Evolutionary conservation across 352 stramenopile genomes (phyloP).

Genomic region (Globisporangium sylvaticum): DNA sequence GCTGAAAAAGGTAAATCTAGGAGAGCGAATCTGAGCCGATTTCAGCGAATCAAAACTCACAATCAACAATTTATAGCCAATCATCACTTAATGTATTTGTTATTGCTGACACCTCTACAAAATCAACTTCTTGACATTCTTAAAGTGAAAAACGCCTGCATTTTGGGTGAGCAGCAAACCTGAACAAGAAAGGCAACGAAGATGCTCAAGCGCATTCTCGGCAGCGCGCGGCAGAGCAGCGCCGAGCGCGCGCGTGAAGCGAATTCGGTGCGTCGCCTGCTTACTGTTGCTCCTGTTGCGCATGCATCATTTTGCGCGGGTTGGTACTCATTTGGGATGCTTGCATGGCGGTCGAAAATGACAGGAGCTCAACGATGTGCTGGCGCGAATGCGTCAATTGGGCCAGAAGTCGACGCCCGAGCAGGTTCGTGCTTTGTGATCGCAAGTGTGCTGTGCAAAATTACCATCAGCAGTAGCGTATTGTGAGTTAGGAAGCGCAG

Average conservation of each 20-base stretch:
- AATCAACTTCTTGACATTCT: too few relatives aligned
- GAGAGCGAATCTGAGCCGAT: too few relatives aligned
- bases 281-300: not conserved
- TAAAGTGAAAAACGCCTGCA: too few relatives aligned
- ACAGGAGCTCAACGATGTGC: constrained; percentile 59
- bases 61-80: too few relatives aligned
- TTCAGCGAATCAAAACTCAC: too few relatives aligned
- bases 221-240: constrained; percentile 38
- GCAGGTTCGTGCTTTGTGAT: constrained; percentile 28
- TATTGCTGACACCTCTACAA: too few relatives aligned
- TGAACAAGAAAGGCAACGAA: not conserved
- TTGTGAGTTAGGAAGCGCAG: not conserved
- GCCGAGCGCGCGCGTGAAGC: constrained; percentile 39
- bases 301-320: not conserved
- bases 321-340: not conserved
- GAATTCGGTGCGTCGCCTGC: constrained; percentile 24
- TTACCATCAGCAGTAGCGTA: too few relatives aligned
- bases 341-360: not conserved
- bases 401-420: constrained; percentile 50
- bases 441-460: not conserved
- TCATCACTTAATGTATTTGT: too few relatives aligned
- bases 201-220: constrained; percentile 20
- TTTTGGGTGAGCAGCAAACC: not conserved
- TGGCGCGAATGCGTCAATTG: constrained; percentile 49
- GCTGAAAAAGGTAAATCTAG: too few relatives aligned